These are phyloP conservation scores for Arthrobotrys sinensis DNA, from an alignment of 2,329 filamentous ascomycete genomes.

Conservation along the genomic window DNA sequence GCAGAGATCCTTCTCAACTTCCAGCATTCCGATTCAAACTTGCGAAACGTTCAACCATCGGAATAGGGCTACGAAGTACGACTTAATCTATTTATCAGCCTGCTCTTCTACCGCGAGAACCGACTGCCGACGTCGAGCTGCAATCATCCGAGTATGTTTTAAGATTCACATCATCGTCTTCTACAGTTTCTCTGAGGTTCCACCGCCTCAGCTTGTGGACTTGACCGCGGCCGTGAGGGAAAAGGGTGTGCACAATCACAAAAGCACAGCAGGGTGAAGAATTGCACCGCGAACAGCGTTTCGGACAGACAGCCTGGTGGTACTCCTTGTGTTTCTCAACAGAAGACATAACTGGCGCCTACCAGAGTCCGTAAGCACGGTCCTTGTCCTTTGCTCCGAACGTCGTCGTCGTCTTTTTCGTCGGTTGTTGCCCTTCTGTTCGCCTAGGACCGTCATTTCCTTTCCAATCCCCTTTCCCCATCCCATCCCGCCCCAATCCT, in stretches of 20 bases:
- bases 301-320: constrained; percentile 49
- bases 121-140: constrained; percentile 49
- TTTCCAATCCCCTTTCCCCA: constrained; percentile 51
- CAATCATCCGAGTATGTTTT: constrained; percentile 61
- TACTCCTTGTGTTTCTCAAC: constrained; percentile 51
- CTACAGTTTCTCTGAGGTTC: constrained; percentile 37
- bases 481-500: constrained; percentile 22
- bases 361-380: constrained; percentile 41
- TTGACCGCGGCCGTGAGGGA: constrained; percentile 52
- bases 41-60: constrained; percentile 60
- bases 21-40: constrained; percentile 23
- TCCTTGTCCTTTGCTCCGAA: constrained; percentile 56
- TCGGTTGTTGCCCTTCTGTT: constrained; percentile 56
- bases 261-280: constrained; percentile 47
- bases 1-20: constrained; percentile 20
- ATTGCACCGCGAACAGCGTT: constrained; percentile 45
- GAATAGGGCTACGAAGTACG: constrained; percentile 52
- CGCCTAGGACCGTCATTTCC: constrained; percentile 45
- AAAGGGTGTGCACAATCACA: constrained; percentile 45
- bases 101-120: constrained; percentile 43
- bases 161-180: constrained; percentile 46
- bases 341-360: constrained; percentile 42
- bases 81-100: constrained; percentile 22
- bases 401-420: constrained; percentile 43
- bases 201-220: constrained; percentile 39